Evolutionary conservation across 2,329 filamentous ascomycete species (phyloP), one percentile per base, ranked within the genome.

Genomic region (Colletotrichum sp.): DNA sequence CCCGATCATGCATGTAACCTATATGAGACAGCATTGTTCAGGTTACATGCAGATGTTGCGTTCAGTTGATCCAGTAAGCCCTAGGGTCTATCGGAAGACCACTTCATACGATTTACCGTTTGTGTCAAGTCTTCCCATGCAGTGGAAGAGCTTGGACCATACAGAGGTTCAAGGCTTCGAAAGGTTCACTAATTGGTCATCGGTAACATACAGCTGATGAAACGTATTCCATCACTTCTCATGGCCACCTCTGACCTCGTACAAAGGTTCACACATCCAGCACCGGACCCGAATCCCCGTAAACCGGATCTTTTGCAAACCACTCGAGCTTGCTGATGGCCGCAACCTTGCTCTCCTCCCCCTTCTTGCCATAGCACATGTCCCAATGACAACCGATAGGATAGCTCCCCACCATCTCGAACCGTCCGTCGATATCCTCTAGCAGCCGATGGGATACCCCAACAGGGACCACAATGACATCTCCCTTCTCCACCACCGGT

Each of bases 371-470:
- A 85, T 94, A 94, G 79, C 93, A 94, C 93, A 95, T 94, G 82
- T 95, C 92, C 92, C 92, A 95, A 21, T 86, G 87, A 18, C 85
- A 85, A 0, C 88, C 89, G 28, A 78, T 84, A 0, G 92, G 93
- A 86, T 95, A 94, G 64, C 88, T 89, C 1, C 93, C 93, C 0
- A 95, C 89, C 92, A 94, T 94, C 80, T 90, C 84, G 80, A 95
- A 95, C 2, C 84, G 87, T 3, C 87, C 86, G 3, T 75, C 78
- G 21, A 89, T 68, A 80, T 94, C 91, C 76, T 92, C 87, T 16
- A 94, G 79, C 75, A 94, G 83, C 8, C 91, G 86, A 85, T 95
- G 93, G 4, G 88, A 89, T 24, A 95, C 91, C 0, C 93, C 93
- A 0, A 92, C 92, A 0, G 93, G 92, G 13, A 95, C 85, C 64